Conservation (phyloP, 305 asterid species). For the Euphrasia arctica region DNA sequence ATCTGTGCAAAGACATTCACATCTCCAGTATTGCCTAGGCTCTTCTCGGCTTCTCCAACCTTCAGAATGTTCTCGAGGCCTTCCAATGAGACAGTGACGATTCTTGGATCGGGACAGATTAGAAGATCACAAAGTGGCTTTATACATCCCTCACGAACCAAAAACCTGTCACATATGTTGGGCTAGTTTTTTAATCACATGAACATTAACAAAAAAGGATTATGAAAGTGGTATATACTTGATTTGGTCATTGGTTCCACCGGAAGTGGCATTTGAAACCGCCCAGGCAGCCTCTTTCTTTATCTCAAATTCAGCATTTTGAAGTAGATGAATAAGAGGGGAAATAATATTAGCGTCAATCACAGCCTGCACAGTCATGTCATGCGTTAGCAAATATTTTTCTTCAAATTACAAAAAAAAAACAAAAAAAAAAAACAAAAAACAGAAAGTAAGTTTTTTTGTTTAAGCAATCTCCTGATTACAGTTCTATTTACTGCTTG, state of each 20-base stretch:
- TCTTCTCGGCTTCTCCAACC: slow-evolving; percentile 60
- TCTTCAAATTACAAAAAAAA: not conserved
- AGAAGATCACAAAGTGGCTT: slow-evolving; percentile 50
- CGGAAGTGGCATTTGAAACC: slow-evolving; percentile 53
- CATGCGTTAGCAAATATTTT: slow-evolving; percentile 10
- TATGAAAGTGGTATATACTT: slow-evolving; percentile 31
- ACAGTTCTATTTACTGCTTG: not conserved
- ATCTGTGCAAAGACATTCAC: slow-evolving; percentile 47
- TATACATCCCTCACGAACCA: slow-evolving; percentile 50
- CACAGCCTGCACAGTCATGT: slow-evolving; percentile 37
- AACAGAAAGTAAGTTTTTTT: not conserved
- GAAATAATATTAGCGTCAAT: slow-evolving; percentile 43
- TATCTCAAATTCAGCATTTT: slow-evolving; percentile 52
- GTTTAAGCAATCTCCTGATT: not conserved
- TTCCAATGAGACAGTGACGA: slow-evolving; percentile 53
- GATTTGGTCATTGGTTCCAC: slow-evolving; percentile 54
- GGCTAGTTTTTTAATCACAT: slow-evolving; percentile 4
- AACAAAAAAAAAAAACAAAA: too few species aligned
- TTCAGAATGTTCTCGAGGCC: slow-evolving; percentile 54
- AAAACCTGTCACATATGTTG: slow-evolving; percentile 29
- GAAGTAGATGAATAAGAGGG: slow-evolving; percentile 46
- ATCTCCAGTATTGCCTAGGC: slow-evolving; percentile 37
- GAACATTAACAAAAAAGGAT: not conserved
- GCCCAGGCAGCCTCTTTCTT: slow-evolving; percentile 62
- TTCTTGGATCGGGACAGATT: slow-evolving; percentile 47